Percentiles rank a stretch among this genome's conserved stretches.
These are phyloP conservation scores for Aphanoascus verrucosus DNA, from an alignment of 2,329 filamentous ascomycete genomes.

Conservation along the genomic window DNA sequence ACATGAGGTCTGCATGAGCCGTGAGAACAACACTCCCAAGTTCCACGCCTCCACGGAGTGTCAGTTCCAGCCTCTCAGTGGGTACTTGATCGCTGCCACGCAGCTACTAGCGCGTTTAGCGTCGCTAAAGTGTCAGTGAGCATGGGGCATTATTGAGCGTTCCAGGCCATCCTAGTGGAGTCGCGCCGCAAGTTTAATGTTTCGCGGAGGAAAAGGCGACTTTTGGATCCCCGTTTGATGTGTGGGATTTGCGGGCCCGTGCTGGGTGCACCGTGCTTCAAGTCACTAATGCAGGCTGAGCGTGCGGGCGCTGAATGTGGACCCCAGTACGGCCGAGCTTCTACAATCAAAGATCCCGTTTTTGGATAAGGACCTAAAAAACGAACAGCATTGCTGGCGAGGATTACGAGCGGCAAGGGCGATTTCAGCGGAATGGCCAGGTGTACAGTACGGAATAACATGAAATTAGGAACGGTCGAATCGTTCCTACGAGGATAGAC, in stretches of 20 bases:
- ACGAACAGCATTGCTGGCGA: neutral
- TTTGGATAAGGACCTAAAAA: too few relatives aligned
- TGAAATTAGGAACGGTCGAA: neutral
- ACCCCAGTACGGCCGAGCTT: too few relatives aligned
- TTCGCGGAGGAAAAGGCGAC: neutral
- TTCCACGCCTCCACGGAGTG: too few relatives aligned
- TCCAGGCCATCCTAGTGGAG: conserved; percentile 4
- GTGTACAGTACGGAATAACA: neutral
- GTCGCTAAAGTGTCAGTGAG: neutral
- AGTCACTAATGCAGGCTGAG: too few relatives aligned
- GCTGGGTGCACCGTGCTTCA: neutral
- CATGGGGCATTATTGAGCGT: neutral
- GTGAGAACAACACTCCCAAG: neutral
- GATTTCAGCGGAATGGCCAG: neutral
- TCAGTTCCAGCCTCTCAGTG: neutral
- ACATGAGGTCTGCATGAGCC: too few relatives aligned
- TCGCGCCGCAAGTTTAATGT: neutral
- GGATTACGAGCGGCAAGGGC: conserved; percentile 1
- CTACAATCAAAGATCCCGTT: neutral
- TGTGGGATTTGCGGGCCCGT: neutral
- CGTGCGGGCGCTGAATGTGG: too few relatives aligned
- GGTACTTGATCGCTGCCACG: conserved; percentile 6
- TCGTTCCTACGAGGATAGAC: neutral
- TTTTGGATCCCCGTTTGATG: neutral
- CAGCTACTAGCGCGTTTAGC: conserved; percentile 6